Evolutionary conservation across 2,329 filamentous ascomycete species (phyloP).

Genomic region (Talaromyces atroroseus): DNA sequence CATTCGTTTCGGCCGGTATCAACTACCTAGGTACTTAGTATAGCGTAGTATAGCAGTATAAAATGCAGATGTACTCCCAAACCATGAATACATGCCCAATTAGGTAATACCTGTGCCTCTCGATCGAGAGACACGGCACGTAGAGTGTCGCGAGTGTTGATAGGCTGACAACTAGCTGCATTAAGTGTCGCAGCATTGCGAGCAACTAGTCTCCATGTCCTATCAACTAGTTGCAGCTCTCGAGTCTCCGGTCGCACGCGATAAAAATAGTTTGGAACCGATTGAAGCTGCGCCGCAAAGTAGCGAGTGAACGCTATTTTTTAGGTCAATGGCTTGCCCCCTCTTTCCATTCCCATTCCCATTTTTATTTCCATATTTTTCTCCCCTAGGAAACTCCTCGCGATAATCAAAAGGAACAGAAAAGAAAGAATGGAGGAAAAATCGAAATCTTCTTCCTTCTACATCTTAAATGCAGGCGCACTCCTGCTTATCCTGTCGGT

Average conservation of each 20-base stretch:
- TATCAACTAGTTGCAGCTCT: too few relatives aligned
- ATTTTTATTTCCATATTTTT: neutral
- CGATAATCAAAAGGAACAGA: neutral
- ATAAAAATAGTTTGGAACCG: neutral
- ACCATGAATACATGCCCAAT: too few relatives aligned
- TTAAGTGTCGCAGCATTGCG: conserved; percentile 1
- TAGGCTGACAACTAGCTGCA: neutral
- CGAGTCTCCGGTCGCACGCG: neutral
- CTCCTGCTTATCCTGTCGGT: conserved; percentile 5
- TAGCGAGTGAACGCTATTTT: neutral
- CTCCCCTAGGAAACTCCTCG: neutral
- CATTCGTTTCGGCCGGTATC: too few relatives aligned
- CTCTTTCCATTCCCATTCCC: neutral
- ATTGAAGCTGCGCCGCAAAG: neutral
- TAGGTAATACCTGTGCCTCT: too few relatives aligned
- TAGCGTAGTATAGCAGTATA: too few relatives aligned
- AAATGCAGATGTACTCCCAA: too few relatives aligned
- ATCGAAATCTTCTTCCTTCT: neutral
- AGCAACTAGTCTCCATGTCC: neutral
- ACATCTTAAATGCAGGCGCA: neutral
- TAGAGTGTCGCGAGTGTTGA: neutral
- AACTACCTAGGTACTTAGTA: neutral
- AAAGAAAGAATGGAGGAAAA: conserved; percentile 7
- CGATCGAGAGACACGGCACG: too few relatives aligned
- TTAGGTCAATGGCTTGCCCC: too few relatives aligned